Conservation (phyloP, 129 eudicot genomes). For the Erigeron canadensis region DNA sequence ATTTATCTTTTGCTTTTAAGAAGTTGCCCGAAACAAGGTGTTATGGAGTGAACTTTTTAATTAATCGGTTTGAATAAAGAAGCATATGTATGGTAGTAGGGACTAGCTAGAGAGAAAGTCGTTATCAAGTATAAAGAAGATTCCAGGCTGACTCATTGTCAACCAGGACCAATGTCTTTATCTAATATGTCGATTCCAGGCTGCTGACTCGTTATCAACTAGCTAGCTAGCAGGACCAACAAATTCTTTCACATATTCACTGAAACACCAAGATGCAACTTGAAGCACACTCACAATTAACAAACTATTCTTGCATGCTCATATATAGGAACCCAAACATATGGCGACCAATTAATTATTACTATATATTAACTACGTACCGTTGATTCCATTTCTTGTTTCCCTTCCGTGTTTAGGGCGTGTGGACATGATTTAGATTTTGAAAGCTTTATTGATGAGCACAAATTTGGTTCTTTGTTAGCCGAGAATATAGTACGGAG, state of each 20-base stretch:
- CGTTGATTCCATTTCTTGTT: background rate
- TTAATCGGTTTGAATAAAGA: background rate
- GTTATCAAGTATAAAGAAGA: constrained; percentile 26
- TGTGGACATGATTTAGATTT: too few relatives aligned
- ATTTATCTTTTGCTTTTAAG: constrained; percentile 13
- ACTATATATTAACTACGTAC: background rate
- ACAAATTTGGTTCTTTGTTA: too few relatives aligned
- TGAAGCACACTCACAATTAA: constrained; percentile 10
- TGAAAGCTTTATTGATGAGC: too few relatives aligned
- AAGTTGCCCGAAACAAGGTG: constrained; percentile 8
- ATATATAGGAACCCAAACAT: too few relatives aligned
- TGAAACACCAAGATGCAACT: constrained; percentile 7
- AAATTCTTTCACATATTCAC: constrained; percentile 17
- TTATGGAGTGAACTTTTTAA: background rate
- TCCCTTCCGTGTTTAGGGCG: background rate
- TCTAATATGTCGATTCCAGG: constrained; percentile 20
- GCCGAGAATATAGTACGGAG: too few relatives aligned
- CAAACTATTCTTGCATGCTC: background rate
- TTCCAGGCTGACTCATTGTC: constrained; percentile 31
- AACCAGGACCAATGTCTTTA: constrained; percentile 32
- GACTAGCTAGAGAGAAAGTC: background rate
- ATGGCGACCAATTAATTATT: too few relatives aligned
- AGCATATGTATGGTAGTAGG: constrained; percentile 17
- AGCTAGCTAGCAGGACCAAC: constrained; percentile 19
- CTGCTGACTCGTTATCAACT: constrained; percentile 24